Evolutionary conservation across 2,329 filamentous ascomycete genomes (phyloP).

Genomic region (Fusarium secorum): DNA sequence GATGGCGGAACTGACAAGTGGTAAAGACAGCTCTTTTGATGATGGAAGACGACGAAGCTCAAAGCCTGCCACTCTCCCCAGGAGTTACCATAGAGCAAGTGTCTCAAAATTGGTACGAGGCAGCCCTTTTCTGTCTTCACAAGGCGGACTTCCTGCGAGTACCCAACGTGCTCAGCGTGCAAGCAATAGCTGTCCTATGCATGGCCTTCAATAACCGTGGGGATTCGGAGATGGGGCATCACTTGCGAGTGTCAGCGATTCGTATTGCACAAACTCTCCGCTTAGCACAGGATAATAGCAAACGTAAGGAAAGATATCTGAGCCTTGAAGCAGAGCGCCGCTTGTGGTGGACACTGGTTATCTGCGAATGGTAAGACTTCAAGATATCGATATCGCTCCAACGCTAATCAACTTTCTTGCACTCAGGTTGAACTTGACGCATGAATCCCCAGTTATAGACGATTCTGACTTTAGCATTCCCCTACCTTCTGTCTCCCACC

Average conservation of each 20-base stretch:
- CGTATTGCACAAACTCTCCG: background rate
- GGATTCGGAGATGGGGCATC: background rate
- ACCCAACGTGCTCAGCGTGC: background rate
- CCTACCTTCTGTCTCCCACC: background rate
- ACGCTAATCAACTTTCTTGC: background rate
- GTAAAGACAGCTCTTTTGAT: background rate
- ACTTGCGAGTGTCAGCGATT: background rate
- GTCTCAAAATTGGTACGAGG: background rate
- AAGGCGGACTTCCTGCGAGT: background rate
- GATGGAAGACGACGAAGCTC: background rate
- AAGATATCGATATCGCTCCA: too few relatives aligned
- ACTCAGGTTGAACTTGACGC: background rate
- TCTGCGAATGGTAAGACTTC: background rate
- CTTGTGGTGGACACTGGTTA: background rate
- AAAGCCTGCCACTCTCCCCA: background rate
- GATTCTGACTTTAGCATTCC: background rate
- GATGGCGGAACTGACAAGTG: accelerated
- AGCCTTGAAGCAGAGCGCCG: background rate
- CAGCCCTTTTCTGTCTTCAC: background rate
- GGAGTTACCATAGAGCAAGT: background rate
- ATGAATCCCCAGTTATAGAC: background rate
- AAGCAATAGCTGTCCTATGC: background rate
- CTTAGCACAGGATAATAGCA: background rate
- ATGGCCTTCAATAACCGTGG: background rate
- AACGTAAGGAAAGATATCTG: accelerated